Evolutionary conservation across 495 filamentous ascomycete species (phyloP).

Genomic region (Neurospora sp.): DNA sequence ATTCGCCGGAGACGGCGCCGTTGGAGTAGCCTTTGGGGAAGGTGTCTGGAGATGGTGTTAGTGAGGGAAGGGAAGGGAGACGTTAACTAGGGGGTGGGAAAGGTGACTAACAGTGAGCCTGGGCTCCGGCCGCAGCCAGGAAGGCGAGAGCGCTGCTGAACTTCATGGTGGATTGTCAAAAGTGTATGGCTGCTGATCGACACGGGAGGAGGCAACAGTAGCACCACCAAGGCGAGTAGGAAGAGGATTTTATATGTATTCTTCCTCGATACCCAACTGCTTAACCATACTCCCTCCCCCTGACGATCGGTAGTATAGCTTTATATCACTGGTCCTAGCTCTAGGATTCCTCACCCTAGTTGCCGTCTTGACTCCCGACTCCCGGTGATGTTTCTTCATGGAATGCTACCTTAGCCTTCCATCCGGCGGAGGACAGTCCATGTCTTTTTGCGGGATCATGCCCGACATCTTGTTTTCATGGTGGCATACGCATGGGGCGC

Average conservation of each 20-base stretch:
- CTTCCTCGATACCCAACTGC: background rate
- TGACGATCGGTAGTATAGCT: background rate
- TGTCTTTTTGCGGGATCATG: background rate
- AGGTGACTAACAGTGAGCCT: conserved; percentile 28
- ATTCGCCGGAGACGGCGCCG: conserved; percentile 29
- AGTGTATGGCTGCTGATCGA: background rate
- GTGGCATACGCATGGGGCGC: background rate
- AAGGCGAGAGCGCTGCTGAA: conserved; percentile 18
- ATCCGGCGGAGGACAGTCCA: background rate
- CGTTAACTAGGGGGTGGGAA: too few relatives aligned
- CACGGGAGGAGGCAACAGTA: background rate
- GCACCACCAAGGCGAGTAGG: background rate
- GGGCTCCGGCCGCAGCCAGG: conserved; percentile 22
- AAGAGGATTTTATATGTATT: background rate
- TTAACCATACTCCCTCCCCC: background rate
- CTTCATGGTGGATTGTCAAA: conserved; percentile 19
- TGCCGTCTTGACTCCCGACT: background rate
- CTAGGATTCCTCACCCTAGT: background rate
- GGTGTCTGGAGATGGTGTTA: conserved; percentile 10
- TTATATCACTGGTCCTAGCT: background rate
- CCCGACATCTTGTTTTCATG: background rate
- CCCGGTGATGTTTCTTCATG: background rate
- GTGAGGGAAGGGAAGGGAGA: background rate
- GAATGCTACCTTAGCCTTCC: background rate
- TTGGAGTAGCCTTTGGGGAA: conserved; percentile 16